These are phyloP conservation scores for Noccaea caerulescens DNA, from an alignment of 345 rosid species.

Conservation along the genomic window DNA sequence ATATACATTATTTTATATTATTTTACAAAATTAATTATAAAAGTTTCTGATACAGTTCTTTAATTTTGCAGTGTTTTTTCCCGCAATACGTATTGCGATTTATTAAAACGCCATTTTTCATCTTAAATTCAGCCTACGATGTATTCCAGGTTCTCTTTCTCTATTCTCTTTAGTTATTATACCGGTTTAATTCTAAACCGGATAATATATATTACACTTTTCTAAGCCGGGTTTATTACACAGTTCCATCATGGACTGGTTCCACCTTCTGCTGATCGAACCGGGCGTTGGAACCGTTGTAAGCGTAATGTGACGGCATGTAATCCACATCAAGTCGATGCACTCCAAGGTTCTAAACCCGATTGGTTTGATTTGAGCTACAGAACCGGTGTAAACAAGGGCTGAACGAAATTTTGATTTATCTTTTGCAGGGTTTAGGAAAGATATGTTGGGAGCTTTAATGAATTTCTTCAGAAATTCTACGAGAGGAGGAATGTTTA, in stretches of 20 bases:
- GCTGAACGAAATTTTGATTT: neutral
- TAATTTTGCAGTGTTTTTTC: constrained; percentile 74
- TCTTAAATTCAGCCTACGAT: constrained; percentile 92
- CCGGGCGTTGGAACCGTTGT: constrained; percentile 76
- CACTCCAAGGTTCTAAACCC: constrained; percentile 61
- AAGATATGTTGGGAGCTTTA: constrained; percentile 66
- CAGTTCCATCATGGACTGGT: constrained; percentile 85
- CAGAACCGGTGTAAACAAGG: neutral
- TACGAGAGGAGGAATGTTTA: constrained; percentile 70
- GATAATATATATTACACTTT: neutral
- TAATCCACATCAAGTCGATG: constrained; percentile 54
- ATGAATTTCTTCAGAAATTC: constrained; percentile 51
- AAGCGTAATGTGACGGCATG: constrained; percentile 66
- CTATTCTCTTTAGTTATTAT: neutral
- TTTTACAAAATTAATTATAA: neutral
- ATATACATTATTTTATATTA: neutral
- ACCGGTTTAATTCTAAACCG: neutral
- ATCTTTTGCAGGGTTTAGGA: constrained; percentile 65
- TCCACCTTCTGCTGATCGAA: constrained; percentile 76
- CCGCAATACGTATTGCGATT: constrained; percentile 75
- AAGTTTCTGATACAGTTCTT: neutral
- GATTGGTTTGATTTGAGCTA: neutral
- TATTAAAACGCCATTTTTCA: constrained; percentile 73
- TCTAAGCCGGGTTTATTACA: constrained; percentile 25
- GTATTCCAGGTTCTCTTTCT: constrained; percentile 65